Conservation (phyloP, 306 rosid genomes). For the Corylus avellana region DNA sequence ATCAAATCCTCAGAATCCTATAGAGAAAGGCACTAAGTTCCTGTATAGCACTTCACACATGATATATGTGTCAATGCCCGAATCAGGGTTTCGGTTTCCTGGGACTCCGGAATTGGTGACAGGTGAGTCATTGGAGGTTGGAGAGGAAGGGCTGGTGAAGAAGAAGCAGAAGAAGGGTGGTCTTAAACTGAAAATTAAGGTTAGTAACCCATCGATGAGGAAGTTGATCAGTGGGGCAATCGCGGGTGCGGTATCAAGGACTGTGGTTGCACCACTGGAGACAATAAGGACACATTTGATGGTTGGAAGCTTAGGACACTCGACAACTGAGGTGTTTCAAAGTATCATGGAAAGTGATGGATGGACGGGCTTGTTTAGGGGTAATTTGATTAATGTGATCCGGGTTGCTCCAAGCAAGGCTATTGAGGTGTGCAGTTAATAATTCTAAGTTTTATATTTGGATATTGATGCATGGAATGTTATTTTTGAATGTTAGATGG, state of each 20-base stretch:
- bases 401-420: conserved; percentile 71
- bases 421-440: conserved; percentile 49
- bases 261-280: conserved; percentile 61
- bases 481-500: neutral
- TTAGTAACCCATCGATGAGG: conserved; percentile 50
- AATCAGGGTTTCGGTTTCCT: neutral
- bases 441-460: neutral
- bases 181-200: conserved; percentile 47
- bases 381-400: conserved; percentile 57
- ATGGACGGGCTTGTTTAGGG: conserved; percentile 67
- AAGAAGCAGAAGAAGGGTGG: conserved; percentile 33
- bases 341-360: conserved; percentile 57
- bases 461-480: neutral
- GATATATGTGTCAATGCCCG: conserved; percentile 26
- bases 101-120: conserved; percentile 17
- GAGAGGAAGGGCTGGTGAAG: conserved; percentile 18
- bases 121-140: conserved; percentile 23
- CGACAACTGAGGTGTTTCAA: conserved; percentile 44
- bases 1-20: conserved; percentile 21
- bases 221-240: conserved; percentile 68
- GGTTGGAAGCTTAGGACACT: conserved; percentile 56
- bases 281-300: conserved; percentile 66
- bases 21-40: conserved; percentile 16
- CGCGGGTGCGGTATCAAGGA: conserved; percentile 67
- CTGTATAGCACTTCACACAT: conserved; percentile 26